phyloP scores from a whole-genome alignment of 1,284 basidiomycete species.

The Hemileia vastatrix region DNA sequence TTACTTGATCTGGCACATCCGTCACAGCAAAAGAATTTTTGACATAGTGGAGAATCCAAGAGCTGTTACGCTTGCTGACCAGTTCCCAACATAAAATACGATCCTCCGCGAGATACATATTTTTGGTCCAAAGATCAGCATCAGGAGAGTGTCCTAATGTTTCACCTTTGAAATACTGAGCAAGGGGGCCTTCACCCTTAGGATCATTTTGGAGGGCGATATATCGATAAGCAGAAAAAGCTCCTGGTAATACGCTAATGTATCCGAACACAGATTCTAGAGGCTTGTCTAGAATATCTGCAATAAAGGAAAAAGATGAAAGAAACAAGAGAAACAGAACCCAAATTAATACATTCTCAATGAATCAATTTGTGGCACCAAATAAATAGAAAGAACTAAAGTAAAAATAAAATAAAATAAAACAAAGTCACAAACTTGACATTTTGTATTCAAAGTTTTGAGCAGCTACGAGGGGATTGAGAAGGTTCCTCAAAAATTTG shows the following conservation, averaged over 20 bases:
- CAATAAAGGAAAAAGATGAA: conserved; percentile 58
- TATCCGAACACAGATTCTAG: conserved; percentile 69
- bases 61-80: conserved; percentile 70
- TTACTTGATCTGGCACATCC: conserved; percentile 72
- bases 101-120: conserved; percentile 80
- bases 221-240: conserved; percentile 70
- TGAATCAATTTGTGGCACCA: background rate
- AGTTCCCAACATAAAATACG: conserved; percentile 79
- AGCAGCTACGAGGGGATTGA: conserved; percentile 76
- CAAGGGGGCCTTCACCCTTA: conserved; percentile 71
- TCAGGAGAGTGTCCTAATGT: conserved; percentile 53
- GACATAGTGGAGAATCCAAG: conserved; percentile 88
- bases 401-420: too few species aligned
- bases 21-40: conserved; percentile 86
- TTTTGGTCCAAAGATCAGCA: conserved; percentile 54
- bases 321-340: background rate
- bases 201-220: conserved; percentile 80
- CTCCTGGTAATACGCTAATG: conserved; percentile 83
- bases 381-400: background rate
- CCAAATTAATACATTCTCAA: background rate
- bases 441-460: conserved; percentile 98
- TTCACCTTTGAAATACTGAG: conserved; percentile 91
- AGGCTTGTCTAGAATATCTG: conserved; percentile 53
- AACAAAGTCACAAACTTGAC: conserved; percentile 48
- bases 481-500: conserved; percentile 61